Percentiles rank a stretch among this genome's conserved stretches.
Evolutionary conservation across 2,329 filamentous ascomycete genomes (phyloP).

Genomic region (Pestalotiopsis sp.): DNA sequence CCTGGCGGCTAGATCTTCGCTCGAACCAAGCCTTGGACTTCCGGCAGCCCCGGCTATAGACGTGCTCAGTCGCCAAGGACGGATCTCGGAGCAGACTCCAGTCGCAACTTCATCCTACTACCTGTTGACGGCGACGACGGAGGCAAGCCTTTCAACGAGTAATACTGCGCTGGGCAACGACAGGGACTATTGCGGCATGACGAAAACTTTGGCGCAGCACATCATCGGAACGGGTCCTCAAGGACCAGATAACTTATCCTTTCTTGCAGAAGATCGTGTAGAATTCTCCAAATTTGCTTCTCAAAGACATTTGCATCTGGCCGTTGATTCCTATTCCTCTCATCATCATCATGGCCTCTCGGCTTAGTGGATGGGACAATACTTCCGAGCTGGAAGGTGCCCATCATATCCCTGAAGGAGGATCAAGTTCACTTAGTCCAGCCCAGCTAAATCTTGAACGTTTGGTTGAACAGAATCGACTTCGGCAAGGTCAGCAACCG

Average conservation of each 20-base stretch:
- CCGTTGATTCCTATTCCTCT: background rate
- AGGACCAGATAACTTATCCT: background rate
- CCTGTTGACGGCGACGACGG: background rate
- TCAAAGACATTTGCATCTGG: background rate
- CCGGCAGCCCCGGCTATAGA: slow-evolving; percentile 28
- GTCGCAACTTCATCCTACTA: slow-evolving; percentile 13
- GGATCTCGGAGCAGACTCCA: slow-evolving; percentile 16
- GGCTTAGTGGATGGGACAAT: slow-evolving; percentile 27
- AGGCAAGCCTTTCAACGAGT: background rate
- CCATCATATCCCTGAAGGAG: slow-evolving; percentile 17
- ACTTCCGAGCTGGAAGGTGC: slow-evolving; percentile 20
- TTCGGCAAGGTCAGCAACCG: slow-evolving; percentile 49
- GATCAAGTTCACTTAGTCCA: slow-evolving; percentile 47
- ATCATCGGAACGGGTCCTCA: no score
- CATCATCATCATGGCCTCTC: slow-evolving; percentile 29
- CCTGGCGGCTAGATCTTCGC: background rate
- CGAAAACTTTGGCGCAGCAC: no score
- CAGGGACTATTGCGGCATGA: no score
- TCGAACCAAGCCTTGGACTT: slow-evolving; percentile 17
- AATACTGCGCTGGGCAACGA: no score
- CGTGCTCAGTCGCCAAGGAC: slow-evolving; percentile 23
- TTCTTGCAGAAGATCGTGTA: background rate
- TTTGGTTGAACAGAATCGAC: slow-evolving; percentile 63
- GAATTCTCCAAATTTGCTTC: background rate
- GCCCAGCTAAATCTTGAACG: slow-evolving; percentile 66